These are phyloP conservation scores for Metarhizium robertsii DNA, from an alignment of 2,329 filamentous ascomycete species.

Conservation along the genomic window DNA sequence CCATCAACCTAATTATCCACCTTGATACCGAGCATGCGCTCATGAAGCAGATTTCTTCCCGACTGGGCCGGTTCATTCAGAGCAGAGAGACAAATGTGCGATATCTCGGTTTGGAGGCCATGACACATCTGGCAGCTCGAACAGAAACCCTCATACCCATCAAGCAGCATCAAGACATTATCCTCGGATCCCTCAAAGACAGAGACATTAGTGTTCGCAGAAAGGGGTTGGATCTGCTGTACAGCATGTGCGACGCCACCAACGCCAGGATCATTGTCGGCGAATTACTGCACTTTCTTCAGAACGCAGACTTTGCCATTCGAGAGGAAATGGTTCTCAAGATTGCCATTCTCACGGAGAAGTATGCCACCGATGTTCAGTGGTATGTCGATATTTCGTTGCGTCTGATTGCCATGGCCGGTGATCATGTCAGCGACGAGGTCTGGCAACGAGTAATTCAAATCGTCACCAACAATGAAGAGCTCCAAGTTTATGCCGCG, in stretches of 20 bases:
- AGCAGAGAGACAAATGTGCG: slow-evolving; percentile 95
- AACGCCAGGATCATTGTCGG: slow-evolving; percentile 91
- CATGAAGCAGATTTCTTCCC: slow-evolving; percentile 91
- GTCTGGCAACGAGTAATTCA: slow-evolving; percentile 99
- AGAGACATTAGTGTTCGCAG: slow-evolving; percentile 93
- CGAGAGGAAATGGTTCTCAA: slow-evolving; percentile 99
- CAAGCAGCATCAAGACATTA: slow-evolving; percentile 95
- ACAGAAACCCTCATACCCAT: slow-evolving; percentile 93
- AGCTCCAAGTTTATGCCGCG: slow-evolving; percentile 91
- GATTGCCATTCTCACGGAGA: slow-evolving; percentile 95
- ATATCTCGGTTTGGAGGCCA: slow-evolving; percentile 90
- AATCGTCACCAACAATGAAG: slow-evolving; percentile 98
- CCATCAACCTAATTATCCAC: slow-evolving; percentile 97
- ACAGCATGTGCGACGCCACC: slow-evolving; percentile 98
- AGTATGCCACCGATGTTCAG: slow-evolving; percentile 95
- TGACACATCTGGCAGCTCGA: slow-evolving; percentile 93
- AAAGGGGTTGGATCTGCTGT: slow-evolving; percentile 90
- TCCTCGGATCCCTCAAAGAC: slow-evolving; percentile 87
- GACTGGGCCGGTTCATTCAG: slow-evolving; percentile 90
- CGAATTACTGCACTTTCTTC: slow-evolving; percentile 87
- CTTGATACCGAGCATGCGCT: slow-evolving; percentile 88
- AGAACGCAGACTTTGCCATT: slow-evolving; percentile 95
- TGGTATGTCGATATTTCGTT: slow-evolving; percentile 99
- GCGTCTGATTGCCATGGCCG: slow-evolving; percentile 88
- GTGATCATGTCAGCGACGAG: slow-evolving; percentile 96